phyloP scores from a whole-genome alignment of 2,329 filamentous ascomycete genomes.

The Helotiales sp. region DNA sequence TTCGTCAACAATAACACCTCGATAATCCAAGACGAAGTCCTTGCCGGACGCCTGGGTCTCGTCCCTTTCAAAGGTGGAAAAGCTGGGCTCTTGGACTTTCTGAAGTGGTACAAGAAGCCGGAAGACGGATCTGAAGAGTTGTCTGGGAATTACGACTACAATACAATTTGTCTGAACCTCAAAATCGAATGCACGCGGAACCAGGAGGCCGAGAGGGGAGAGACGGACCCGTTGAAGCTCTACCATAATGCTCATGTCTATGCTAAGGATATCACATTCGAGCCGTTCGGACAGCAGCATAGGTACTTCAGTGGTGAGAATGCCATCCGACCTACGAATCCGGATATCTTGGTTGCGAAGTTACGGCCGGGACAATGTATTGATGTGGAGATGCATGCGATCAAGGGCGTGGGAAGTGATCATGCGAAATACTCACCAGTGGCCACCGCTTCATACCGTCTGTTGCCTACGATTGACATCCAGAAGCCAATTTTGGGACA shows the following conservation, averaged over 20 bases:
- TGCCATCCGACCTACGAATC: constrained; percentile 78
- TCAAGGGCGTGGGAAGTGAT: constrained; percentile 92
- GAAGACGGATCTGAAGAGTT: constrained; percentile 62
- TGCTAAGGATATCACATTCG: constrained; percentile 76
- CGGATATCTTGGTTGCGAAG: constrained; percentile 93
- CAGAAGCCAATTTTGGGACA: constrained; percentile 79
- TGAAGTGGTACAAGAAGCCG: constrained; percentile 82
- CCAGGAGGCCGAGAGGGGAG: constrained; percentile 68
- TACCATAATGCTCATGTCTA: constrained; percentile 88
- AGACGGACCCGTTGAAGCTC: constrained; percentile 81
- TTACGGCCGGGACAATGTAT: constrained; percentile 89
- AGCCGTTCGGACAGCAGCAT: constrained; percentile 74
- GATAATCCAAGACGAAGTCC: constrained; percentile 96
- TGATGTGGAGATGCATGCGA: constrained; percentile 86
- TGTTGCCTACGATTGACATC: constrained; percentile 88
- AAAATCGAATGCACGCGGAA: constrained; percentile 83
- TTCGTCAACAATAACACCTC: constrained; percentile 97
- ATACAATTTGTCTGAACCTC: constrained; percentile 82
- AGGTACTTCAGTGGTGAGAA: constrained; percentile 71
- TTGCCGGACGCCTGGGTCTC: constrained; percentile 86
- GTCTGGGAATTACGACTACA: constrained; percentile 73
- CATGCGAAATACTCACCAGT: constrained; percentile 98
- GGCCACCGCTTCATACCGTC: constrained; percentile 89
- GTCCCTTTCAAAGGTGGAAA: constrained; percentile 84
- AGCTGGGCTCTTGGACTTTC: constrained; percentile 74